Evolutionary conservation across 306 rosid genomes (phyloP).

Genomic region (Quercus dentata): DNA sequence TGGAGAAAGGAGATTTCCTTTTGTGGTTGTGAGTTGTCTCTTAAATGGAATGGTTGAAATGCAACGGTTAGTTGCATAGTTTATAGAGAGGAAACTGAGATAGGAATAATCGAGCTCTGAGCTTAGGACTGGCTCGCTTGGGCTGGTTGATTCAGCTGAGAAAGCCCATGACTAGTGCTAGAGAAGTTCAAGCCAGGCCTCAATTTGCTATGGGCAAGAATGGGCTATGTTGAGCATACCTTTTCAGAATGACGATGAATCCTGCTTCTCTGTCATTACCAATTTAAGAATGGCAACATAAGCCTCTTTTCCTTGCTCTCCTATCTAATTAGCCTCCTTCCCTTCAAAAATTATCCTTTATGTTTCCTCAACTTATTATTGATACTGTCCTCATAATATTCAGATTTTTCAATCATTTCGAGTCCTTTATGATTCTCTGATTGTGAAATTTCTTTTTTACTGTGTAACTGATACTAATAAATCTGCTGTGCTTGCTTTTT

Average conservation of each 20-base stretch:
- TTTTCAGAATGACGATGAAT: background rate
- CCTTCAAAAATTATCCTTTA: too few species aligned
- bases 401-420: background rate
- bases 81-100: too few species aligned
- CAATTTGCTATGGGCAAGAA: background rate
- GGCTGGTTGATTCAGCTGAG: background rate
- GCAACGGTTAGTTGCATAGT: too few species aligned
- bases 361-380: background rate
- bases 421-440: background rate
- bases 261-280: background rate
- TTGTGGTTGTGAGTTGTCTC: too few species aligned
- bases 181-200: background rate
- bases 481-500: constrained; percentile 19
- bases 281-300: background rate
- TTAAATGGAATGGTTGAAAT: too few species aligned
- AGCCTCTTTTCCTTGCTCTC: too few species aligned
- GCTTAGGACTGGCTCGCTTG: too few species aligned
- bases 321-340: background rate
- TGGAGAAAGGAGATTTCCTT: too few species aligned
- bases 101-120: too few species aligned
- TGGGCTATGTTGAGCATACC: background rate
- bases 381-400: background rate
- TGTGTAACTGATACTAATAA: background rate
- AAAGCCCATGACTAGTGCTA: background rate
- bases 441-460: background rate